Evolutionary conservation across 768 basidiomycete species (phyloP), one percentile per base, ranked within the genome.

Genomic region (Lanmaoa rubissima): DNA sequence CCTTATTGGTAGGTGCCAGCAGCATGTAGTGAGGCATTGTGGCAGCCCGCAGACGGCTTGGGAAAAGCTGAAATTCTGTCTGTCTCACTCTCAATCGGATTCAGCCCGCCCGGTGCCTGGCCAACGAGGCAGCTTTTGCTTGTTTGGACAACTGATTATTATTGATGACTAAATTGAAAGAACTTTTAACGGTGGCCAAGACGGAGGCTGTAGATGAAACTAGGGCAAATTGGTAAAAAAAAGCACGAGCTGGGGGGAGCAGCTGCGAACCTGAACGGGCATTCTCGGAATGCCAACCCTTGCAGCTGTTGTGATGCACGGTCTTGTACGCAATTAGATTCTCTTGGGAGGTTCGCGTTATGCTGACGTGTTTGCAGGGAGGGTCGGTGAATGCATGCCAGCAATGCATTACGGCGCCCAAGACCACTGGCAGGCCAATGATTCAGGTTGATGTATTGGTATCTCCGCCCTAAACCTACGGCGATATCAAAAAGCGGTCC

Each of bases 291-390:
- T 63, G n/a, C 8, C 48, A 55, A 69, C 67, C 68, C 62, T 43
- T 58, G 60, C 58, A 61, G 47, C 48, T 55, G 59, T 41, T 54
- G 51, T 61, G 51, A 54, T 48, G 54, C 47, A 44, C 31, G 58
- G 58, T 43, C 19, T 58, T 68, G 68, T 70, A 65, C 68, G 65
- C 60, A 68, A 70, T 68, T 57, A 58, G 59, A 57, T 59, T 63
- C 57, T 49, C 55, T 58, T 51, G 49, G 42, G 32, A 45, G 39
- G 54, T 51, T 66, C 38, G 58, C 60, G 65, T 66, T 46, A 63
- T 61, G 67, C 44, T 68, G 63, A 70, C 67, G 67, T 70, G 61
- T 68, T 69, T 59, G 49, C 32, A 55, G 32, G 13, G 68, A 69
- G 58, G 67, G 68, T 68, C 60, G 45, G 41, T 55, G 60, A 59